Base-by-base conservation (phyloP, 179 eudicot genomes). In the Sideroxylon spinosum region DNA sequence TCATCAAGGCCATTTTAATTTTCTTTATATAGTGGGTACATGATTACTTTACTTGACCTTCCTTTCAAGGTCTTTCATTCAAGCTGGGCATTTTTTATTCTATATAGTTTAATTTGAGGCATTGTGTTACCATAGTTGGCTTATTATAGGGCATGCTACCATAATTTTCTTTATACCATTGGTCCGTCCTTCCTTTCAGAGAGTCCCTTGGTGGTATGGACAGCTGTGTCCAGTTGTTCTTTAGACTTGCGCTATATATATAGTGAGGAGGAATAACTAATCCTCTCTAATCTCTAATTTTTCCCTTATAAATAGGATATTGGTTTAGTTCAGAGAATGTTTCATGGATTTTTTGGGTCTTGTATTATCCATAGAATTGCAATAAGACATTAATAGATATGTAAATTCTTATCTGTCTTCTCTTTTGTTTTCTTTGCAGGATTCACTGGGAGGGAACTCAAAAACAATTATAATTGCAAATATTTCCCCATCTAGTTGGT, bases 381-480 rank as follows among this genome's bases (percentile, higher is more conserved):
- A 72, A 6, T 10, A 55, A 55, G 48, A 53, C 23, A 16, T n/a
- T 10, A 68, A 77, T 11, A 28, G 6, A 6, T 20, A 19, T 77
- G 14, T 37, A 37, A 37, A 37, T 37, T 37, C 46, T 22, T 37
- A 32, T 56, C 11, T 46, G 29, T 55, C 25, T 75, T n/a, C 23
- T 71, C 2, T 56, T 20, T 46, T 49, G 12, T 62, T 44, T 59
- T 68, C 17, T 66, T 85, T 71, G 74, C 92, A 96, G 99, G 99
- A 96, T 83, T 96, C 98, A 70, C 87, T 96, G 53, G 99, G 99
- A 82, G 99, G 99, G 79, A 96, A 96, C 87, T 90, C 99, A 62
- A 96, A 96, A 83, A 96, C 99, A 53, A 90, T 78, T 37, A 96
- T 96, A 70, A 96, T 96, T 83, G 98, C 99, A 78, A 96, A 96